Percentiles rank a stretch among this genome's conserved stretches.
Conservation (phyloP, 495 filamentous ascomycete genomes). For the Lepidopterella palustris region DNA sequence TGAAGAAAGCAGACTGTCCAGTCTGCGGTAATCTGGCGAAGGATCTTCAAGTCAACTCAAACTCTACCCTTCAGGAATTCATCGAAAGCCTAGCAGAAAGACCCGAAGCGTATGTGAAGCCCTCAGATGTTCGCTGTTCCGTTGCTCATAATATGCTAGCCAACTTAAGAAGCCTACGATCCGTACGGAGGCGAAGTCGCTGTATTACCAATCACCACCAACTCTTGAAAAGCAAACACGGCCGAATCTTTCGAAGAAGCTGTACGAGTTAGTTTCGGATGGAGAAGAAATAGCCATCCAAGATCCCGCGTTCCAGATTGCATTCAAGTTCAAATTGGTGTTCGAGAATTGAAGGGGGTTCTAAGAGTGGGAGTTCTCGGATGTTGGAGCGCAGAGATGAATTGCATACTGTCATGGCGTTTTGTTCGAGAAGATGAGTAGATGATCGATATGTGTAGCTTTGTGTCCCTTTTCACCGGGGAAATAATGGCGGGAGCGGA, state of each 20-base stretch:
- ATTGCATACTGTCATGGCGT: neutral
- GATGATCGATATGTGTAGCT: too few relatives aligned
- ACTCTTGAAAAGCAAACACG: constrained; percentile 74
- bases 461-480: neutral
- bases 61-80: constrained; percentile 72
- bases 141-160: constrained; percentile 16
- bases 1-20: constrained; percentile 87
- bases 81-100: constrained; percentile 76
- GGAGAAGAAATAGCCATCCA: constrained; percentile 75
- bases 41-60: constrained; percentile 61
- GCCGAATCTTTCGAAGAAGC: constrained; percentile 71
- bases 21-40: constrained; percentile 82
- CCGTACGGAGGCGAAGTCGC: constrained; percentile 68
- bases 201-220: constrained; percentile 83
- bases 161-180: constrained; percentile 75
- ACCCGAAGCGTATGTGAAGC: constrained; percentile 59
- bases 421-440: too few relatives aligned
- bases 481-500: neutral
- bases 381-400: neutral
- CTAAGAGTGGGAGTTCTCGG: neutral
- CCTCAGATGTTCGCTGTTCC: neutral
- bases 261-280: constrained; percentile 56
- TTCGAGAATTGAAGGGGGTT: constrained; percentile 46
- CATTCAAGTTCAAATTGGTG: constrained; percentile 46
- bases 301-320: constrained; percentile 65